A percentile compares a stretch with the other conserved stretches of the same genome.
Evolutionary conservation across 2,329 filamentous ascomycete genomes (phyloP).

Genomic region (Neocatenulostroma microsporum): DNA sequence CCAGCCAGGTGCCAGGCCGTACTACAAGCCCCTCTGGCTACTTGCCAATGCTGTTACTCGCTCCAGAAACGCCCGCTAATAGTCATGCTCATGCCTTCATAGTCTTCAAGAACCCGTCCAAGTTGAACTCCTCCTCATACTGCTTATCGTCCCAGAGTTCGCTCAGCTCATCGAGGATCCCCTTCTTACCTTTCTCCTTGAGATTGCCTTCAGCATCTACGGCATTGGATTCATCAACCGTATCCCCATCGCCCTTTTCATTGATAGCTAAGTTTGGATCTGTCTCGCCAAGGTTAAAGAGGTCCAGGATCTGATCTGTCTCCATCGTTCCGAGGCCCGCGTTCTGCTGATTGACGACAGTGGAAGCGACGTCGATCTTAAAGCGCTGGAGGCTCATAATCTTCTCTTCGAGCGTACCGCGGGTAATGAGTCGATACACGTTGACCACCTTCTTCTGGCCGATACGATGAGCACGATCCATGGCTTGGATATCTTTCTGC

Average conservation of each 20-base stretch:
- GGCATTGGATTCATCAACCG: slow-evolving; percentile 71
- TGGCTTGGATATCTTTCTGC: slow-evolving; percentile 95
- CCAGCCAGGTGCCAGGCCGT: too few relatives aligned
- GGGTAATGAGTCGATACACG: slow-evolving; percentile 91
- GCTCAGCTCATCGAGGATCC: slow-evolving; percentile 87
- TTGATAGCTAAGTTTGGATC: slow-evolving; percentile 31
- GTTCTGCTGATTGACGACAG: slow-evolving; percentile 98
- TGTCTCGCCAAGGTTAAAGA: slow-evolving; percentile 85
- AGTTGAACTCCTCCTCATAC: slow-evolving; percentile 96
- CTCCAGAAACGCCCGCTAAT: neutral
- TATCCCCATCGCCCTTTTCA: slow-evolving; percentile 41
- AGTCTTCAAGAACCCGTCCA: slow-evolving; percentile 89
- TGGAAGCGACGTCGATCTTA: slow-evolving; percentile 98
- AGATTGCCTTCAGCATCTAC: slow-evolving; percentile 76
- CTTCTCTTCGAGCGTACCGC: slow-evolving; percentile 96
- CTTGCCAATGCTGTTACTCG: too few relatives aligned
- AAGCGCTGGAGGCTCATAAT: slow-evolving; percentile 93
- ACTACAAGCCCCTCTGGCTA: too few relatives aligned
- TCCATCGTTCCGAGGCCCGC: slow-evolving; percentile 93
- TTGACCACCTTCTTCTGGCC: slow-evolving; percentile 99
- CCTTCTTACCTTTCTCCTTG: slow-evolving; percentile 90
- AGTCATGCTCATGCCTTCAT: slow-evolving; percentile 59
- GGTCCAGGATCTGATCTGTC: slow-evolving; percentile 92
- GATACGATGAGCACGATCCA: slow-evolving; percentile 97
- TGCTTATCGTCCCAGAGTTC: slow-evolving; percentile 97